These are phyloP conservation scores for Clavulina sp. DNA, from an alignment of 768 basidiomycete genomes.

Conservation along the genomic window DNA sequence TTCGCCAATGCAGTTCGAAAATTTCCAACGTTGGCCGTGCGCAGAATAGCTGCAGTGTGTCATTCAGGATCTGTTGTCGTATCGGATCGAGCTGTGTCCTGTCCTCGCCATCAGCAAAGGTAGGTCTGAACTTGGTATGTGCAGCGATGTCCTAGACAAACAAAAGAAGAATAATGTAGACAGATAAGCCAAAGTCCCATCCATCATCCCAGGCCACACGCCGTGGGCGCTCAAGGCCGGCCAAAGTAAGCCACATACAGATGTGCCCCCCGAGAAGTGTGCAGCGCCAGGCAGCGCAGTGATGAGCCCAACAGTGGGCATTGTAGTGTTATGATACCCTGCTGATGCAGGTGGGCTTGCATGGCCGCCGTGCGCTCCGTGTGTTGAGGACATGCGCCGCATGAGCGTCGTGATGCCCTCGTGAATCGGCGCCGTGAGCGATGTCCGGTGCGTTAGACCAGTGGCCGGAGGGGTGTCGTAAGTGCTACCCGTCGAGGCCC, in stretches of 20 bases:
- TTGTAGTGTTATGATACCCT: background rate
- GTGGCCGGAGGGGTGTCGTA: background rate
- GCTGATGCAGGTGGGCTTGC: background rate
- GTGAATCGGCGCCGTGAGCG: background rate
- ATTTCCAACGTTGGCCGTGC: conserved; percentile 12
- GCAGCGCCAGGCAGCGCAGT: background rate
- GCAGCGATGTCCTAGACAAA: background rate
- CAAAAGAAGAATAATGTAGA: background rate
- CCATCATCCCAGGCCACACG: background rate
- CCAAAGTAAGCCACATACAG: background rate
- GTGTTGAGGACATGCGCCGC: too few relatives aligned
- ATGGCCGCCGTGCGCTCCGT: too few relatives aligned
- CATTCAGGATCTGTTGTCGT: conserved; percentile 12
- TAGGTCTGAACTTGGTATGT: background rate
- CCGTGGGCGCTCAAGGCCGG: background rate
- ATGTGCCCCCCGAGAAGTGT: background rate
- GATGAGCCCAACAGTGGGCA: background rate
- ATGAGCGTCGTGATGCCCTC: background rate
- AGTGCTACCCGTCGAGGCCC: background rate
- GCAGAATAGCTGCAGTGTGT: conserved; percentile 13
- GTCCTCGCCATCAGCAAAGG: conserved; percentile 1
- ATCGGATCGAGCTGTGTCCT: conserved; percentile 4
- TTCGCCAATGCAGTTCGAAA: conserved; percentile 12
- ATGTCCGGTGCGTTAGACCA: background rate
- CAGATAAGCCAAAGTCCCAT: background rate